phyloP scores from a whole-genome alignment of 805 yeast genomes.

The Lachancea waltii region DNA sequence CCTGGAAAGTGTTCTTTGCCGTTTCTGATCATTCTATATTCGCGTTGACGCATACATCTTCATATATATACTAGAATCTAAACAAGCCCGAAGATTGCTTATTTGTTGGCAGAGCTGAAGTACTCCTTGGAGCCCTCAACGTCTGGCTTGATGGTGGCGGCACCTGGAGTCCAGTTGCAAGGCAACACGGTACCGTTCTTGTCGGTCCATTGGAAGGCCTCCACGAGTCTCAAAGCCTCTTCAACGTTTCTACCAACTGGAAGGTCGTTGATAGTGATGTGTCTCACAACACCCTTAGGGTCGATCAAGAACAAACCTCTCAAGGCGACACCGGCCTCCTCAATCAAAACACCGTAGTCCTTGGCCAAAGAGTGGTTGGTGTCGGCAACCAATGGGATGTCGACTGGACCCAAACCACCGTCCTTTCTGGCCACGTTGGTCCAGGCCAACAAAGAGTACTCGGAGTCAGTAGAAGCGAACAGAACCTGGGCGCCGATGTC shows the following conservation, averaged over 20 bases:
- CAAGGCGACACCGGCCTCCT: slow-evolving; percentile 93
- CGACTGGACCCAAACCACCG: slow-evolving; percentile 95
- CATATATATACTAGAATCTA: not conserved
- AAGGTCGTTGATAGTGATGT: slow-evolving; percentile 94
- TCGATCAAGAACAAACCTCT: slow-evolving; percentile 98
- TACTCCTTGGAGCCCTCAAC: slow-evolving; percentile 73
- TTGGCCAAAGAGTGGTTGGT: slow-evolving; percentile 90
- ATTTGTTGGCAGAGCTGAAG: slow-evolving; percentile 57
- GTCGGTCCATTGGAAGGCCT: slow-evolving; percentile 99
- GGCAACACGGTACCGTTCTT: slow-evolving; percentile 99
- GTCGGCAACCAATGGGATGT: slow-evolving; percentile 94
- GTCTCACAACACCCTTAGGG: slow-evolving; percentile 92
- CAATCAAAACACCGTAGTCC: slow-evolving; percentile 96
- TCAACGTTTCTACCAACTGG: slow-evolving; percentile 99
- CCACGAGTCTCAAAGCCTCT: slow-evolving; percentile 94
- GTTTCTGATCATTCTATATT: slow-evolving; percentile 7
- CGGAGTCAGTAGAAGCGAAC: slow-evolving; percentile 97
- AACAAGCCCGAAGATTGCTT: not conserved
- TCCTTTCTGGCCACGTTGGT: slow-evolving; percentile 93
- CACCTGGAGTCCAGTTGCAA: slow-evolving; percentile 97
- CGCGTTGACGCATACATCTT: slow-evolving; percentile 4
- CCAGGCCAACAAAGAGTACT: slow-evolving; percentile 97
- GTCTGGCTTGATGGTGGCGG: slow-evolving; percentile 84
- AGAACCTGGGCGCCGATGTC: slow-evolving; percentile 83
- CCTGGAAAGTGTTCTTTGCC: no score